Conservation (phyloP, 2,329 filamentous ascomycete genomes). For the Aspergillus unguis region DNA sequence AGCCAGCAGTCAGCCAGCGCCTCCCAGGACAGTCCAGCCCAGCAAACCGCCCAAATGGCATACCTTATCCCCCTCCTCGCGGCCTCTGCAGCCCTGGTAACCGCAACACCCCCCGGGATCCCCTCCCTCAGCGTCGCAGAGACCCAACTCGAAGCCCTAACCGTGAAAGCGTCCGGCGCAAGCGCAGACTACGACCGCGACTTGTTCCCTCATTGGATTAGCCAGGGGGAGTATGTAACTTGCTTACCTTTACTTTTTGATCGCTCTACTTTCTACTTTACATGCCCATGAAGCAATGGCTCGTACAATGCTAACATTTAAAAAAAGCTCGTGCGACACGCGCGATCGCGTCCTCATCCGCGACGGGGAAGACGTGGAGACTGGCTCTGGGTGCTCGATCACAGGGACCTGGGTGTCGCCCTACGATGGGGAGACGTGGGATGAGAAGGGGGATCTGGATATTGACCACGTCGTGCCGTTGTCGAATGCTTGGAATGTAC, state of each 20-base stretch:
- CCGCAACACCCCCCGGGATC: constrained; percentile 55
- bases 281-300: no score
- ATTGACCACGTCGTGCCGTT: constrained; percentile 83
- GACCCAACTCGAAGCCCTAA: constrained; percentile 57
- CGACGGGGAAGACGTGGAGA: constrained; percentile 64
- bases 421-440: constrained; percentile 72
- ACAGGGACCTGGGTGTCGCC: constrained; percentile 71
- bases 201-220: constrained; percentile 70
- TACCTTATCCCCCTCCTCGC: constrained; percentile 18
- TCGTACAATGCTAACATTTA: no score
- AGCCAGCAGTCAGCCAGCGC: no score
- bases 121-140: constrained; percentile 58
- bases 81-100: constrained; percentile 13
- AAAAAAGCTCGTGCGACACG: constrained; percentile 64
- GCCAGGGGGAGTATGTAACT: constrained; percentile 38
- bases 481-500: constrained; percentile 73
- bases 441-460: constrained; percentile 65
- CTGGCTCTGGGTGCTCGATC: constrained; percentile 58
- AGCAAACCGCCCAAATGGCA: background rate
- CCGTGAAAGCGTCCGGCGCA: constrained; percentile 55
- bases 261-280: no score
- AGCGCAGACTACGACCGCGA: constrained; percentile 61
- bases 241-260: background rate
- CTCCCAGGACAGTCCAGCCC: no score
- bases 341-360: constrained; percentile 69